Base-by-base conservation (phyloP, 139 green algal species). In the Bryopsis sp. region DNA sequence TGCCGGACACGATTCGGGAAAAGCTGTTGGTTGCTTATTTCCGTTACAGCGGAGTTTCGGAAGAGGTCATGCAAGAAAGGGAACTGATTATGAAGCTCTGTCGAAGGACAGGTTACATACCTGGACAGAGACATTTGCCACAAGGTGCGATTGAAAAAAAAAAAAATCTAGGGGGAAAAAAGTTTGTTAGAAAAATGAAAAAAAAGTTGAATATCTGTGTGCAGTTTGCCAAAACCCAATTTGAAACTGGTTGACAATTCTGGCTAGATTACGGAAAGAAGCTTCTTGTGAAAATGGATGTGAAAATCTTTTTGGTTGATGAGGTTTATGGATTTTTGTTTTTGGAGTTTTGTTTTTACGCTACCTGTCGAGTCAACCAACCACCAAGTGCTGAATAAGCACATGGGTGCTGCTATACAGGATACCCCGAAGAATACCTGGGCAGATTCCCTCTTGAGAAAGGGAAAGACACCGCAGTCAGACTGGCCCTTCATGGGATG, bases 391-490 rank as follows among this genome's bases (percentile, higher is more conserved):
- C 43, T 54, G 43, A 54, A 54, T 19, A 11, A 54, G 43, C 43
- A 54, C 11, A 54, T 11, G 15, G 11, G 43, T 19, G 19, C 43
- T 47, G 6, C 28, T 67, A 7, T 47, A n/a, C 33, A 67, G 59
- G 59, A 7, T 67, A 67, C 33, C 59, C 59, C 43, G 31, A 67
- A 31, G 7, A 46, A 28, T 67, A 67, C 31, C 19, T 67, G 31
- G 19, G 7, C 11, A 46, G 33, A 7, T 67, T 67, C 43, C 59
- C 59, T 19, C 28, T 67, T 47, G 28, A 8, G n/a, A n/a, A n/a
- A 48, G 59, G 43, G 59, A 46, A 46, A 26, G 31, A 7, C 7
- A 32, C 43, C 6, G 28, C 28, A 46, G 39, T 47, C 43, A 24
- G 24, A n/a, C 32, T 67, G 5, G 59, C 7, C 19, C 34, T 46